phyloP scores from a whole-genome alignment of 805 yeast species.

The Tetrapisispora fleetii region DNA sequence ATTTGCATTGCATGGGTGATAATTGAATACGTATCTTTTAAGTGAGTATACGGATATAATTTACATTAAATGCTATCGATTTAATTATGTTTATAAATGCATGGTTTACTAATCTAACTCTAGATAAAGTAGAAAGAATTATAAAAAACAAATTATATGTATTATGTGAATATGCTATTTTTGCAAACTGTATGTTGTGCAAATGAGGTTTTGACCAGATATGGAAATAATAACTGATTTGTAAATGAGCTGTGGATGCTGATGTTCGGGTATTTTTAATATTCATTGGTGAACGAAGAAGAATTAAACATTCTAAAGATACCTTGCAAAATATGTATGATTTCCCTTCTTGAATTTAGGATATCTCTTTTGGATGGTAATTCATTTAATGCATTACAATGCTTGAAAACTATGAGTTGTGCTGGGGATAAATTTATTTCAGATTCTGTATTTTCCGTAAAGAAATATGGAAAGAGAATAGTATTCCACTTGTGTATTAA shows the following conservation, averaged over 20 bases:
- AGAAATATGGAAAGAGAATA: conserved; percentile 15
- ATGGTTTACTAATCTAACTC: not conserved
- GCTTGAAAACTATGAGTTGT: conserved; percentile 15
- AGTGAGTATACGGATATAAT: no score
- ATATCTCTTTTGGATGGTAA: conserved; percentile 15
- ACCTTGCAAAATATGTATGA: conserved; percentile 19
- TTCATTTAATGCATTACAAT: conserved; percentile 6
- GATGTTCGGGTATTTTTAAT: not conserved
- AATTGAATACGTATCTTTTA: no score
- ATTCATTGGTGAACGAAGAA: not conserved
- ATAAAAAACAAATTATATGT: no score
- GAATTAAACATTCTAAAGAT: conserved; percentile 17
- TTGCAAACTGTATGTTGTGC: no score
- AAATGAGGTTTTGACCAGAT: not conserved
- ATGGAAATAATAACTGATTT: not conserved
- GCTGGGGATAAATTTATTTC: conserved; percentile 26
- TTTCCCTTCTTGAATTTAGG: conserved; percentile 18
- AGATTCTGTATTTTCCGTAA: conserved; percentile 19
- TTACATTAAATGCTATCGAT: not conserved
- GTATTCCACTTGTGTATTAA: conserved; percentile 15
- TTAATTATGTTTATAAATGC: not conserved
- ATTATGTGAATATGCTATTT: no score
- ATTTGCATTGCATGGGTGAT: no score
- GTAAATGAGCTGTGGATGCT: not conserved
- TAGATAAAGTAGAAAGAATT: no score